Evolutionary conservation across 306 rosid species (phyloP).

Genomic region (Citrullus mucosospermus): DNA sequence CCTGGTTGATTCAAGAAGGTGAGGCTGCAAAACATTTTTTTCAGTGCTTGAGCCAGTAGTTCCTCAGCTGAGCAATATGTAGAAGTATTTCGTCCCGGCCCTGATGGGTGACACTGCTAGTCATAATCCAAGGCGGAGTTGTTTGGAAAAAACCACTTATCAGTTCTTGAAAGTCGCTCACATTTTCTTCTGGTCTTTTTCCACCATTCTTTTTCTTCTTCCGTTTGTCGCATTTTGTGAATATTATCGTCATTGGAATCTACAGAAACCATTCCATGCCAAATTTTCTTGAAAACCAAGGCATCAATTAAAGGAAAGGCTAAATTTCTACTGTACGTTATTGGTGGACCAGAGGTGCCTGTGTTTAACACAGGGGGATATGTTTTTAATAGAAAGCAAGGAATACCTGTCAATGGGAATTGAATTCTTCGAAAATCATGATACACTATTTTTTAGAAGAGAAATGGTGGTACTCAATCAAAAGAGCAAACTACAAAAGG

Average conservation of each 20-base stretch:
- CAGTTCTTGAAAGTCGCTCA: slow-evolving; percentile 72
- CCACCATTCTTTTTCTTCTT: slow-evolving; percentile 93
- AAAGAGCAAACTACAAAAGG: not conserved
- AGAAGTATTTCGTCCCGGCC: slow-evolving; percentile 93
- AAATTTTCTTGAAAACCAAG: not conserved
- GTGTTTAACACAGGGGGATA: not conserved
- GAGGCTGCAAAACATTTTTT: not conserved
- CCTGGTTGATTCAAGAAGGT: not conserved
- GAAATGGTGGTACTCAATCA: not conserved
- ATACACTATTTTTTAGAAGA: not conserved
- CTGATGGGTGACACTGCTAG: slow-evolving; percentile 81
- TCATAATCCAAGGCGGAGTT: slow-evolving; percentile 97
- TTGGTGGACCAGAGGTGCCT: not conserved
- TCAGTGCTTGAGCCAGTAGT: slow-evolving; percentile 94
- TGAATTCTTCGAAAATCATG: not conserved
- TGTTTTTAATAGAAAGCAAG: not conserved
- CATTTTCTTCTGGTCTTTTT: slow-evolving; percentile 76
- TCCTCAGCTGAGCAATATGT: slow-evolving; percentile 90
- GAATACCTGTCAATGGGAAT: not conserved
- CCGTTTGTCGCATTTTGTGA: slow-evolving; percentile 96
- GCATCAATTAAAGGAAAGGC: not conserved
- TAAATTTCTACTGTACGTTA: not conserved
- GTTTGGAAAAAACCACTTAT: slow-evolving; percentile 60
- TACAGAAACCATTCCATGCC: slow-evolving; percentile 19
- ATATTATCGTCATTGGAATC: slow-evolving; percentile 93